These are phyloP conservation scores for Iris pallida DNA, from an alignment of 116 monocot species.

Conservation along the genomic window DNA sequence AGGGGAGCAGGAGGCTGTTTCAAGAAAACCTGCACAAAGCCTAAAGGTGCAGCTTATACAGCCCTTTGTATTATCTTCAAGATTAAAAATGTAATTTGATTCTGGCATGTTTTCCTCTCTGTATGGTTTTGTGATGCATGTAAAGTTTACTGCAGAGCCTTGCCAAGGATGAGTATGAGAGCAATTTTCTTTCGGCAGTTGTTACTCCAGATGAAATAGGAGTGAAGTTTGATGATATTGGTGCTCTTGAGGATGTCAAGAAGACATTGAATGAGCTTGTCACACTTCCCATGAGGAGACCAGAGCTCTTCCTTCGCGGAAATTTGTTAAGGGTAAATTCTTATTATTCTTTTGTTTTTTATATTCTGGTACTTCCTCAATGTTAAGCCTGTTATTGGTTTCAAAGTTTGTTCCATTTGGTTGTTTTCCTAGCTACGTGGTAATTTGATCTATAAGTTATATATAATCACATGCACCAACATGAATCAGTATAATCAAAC, in stretches of 20 bases:
- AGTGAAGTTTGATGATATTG: constrained; percentile 93
- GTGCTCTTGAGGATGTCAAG: constrained; percentile 96
- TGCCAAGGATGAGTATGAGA: constrained; percentile 96
- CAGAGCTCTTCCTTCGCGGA: constrained; percentile 91
- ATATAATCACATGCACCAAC: neutral
- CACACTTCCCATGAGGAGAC: constrained; percentile 92
- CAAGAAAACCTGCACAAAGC: constrained; percentile 52
- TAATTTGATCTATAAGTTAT: neutral
- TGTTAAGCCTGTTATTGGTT: too few species aligned
- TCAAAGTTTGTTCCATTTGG: neutral
- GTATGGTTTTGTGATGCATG: constrained; percentile 12
- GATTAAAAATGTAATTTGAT: neutral
- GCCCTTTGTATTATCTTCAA: neutral
- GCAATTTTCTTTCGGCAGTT: constrained; percentile 86
- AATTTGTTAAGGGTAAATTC: constrained; percentile 75
- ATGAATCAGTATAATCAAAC: too few species aligned
- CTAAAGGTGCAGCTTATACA: constrained; percentile 47
- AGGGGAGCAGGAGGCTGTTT: constrained; percentile 51
- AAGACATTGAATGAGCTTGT: constrained; percentile 83
- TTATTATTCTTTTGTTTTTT: neutral
- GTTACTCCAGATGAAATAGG: constrained; percentile 88
- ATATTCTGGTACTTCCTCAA: neutral
- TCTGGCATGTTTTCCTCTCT: neutral
- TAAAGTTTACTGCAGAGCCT: constrained; percentile 49
- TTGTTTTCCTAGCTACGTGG: neutral